phyloP scores from a whole-genome alignment of 140 eudicot species.

The Anethum foeniculum region DNA sequence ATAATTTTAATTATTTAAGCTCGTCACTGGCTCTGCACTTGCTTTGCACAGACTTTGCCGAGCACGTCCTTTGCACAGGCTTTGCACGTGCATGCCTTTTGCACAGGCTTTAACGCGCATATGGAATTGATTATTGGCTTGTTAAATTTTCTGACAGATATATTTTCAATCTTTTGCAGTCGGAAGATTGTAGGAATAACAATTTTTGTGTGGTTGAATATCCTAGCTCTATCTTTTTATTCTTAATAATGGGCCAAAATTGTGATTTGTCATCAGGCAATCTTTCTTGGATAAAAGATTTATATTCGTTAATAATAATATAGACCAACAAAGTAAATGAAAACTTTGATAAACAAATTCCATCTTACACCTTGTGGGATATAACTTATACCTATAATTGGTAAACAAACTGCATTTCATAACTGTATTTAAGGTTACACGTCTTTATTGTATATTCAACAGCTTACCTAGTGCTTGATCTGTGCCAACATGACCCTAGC shows the following conservation, averaged over 20 bases:
- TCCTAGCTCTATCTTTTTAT: not conserved
- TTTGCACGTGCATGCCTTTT: no score
- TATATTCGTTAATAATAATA: not conserved
- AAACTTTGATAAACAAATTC: not conserved
- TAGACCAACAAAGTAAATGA: not conserved
- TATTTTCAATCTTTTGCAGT: not conserved
- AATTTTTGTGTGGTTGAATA: not conserved
- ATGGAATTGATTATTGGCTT: no score
- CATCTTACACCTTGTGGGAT: not conserved
- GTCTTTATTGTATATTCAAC: slow-evolving; percentile 15
- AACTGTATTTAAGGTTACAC: not conserved
- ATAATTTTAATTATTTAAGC: no score
- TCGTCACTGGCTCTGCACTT: no score
- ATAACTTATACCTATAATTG: not conserved
- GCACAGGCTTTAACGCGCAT: no score
- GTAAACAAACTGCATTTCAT: not conserved
- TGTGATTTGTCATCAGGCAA: not conserved
- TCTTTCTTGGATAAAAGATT: not conserved
- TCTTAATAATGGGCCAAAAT: not conserved
- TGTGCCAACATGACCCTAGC: slow-evolving; percentile 65
- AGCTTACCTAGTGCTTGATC: slow-evolving; percentile 35
- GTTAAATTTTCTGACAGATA: no score
- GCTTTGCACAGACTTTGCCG: no score
- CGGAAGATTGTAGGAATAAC: not conserved
- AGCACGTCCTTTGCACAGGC: no score